Conservation (phyloP, 345 rosid species). For the Cardamine occulta region DNA sequence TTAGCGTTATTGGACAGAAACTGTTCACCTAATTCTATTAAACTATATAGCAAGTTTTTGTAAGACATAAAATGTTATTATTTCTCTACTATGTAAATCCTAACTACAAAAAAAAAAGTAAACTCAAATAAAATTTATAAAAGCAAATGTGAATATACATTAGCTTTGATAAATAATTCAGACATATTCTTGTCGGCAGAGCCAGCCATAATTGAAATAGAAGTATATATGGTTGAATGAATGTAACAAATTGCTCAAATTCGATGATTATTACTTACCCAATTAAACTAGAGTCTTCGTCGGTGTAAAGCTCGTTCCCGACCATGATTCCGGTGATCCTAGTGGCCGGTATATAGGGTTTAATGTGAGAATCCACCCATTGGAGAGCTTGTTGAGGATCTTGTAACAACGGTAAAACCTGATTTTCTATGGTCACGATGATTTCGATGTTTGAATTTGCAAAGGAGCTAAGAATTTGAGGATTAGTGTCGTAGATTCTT, state of each 20-base stretch:
- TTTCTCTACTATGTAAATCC: not conserved
- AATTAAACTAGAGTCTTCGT: constrained; percentile 47
- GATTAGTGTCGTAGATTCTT: constrained; percentile 88
- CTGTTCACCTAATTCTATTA: not conserved
- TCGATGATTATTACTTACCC: constrained; percentile 31
- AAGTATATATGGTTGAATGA: not conserved
- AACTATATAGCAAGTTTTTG: not conserved
- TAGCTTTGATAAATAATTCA: not conserved
- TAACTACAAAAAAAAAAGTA: not conserved
- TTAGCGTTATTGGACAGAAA: not conserved
- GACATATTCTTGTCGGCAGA: not conserved
- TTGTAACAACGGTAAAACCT: constrained; percentile 56
- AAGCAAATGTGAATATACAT: not conserved
- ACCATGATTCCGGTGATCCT: constrained; percentile 74
- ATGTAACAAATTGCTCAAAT: not conserved
- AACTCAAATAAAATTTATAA: not conserved
- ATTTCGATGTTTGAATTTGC: constrained; percentile 74
- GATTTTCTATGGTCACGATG: constrained; percentile 78
- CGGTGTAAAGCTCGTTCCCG: constrained; percentile 75
- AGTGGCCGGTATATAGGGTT: constrained; percentile 73
- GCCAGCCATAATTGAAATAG: not conserved
- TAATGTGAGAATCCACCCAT: constrained; percentile 70
- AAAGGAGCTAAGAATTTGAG: constrained; percentile 69
- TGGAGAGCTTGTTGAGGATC: constrained; percentile 83
- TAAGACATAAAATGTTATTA: not conserved